Conservation (phyloP, 225 moss, liverwort and hornwort species). For the Straminergon stramineum region DNA sequence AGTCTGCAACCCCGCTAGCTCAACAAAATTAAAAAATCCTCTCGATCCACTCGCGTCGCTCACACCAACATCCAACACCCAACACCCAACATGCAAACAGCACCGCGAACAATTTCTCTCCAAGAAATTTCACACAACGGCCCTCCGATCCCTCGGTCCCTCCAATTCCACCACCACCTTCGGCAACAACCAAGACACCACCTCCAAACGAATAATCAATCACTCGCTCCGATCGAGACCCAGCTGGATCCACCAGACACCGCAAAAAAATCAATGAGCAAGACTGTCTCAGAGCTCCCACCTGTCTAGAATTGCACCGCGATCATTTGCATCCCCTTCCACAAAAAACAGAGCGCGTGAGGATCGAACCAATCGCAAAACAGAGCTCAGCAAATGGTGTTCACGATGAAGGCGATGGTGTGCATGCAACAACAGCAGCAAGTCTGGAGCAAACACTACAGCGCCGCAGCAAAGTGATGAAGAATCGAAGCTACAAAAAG, state of each 20-base stretch:
- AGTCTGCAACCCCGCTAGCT: neutral
- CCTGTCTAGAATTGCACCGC: neutral
- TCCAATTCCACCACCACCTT: neutral
- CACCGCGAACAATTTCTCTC: neutral
- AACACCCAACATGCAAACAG: neutral
- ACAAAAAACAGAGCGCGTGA: neutral
- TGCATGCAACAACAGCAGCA: neutral
- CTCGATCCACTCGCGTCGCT: neutral
- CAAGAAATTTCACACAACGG: neutral
- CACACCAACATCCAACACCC: neutral
- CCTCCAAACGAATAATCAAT: neutral
- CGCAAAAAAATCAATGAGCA: neutral
- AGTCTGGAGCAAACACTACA: neutral
- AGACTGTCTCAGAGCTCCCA: neutral
- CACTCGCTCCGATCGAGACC: neutral
- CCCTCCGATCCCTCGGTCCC: no score
- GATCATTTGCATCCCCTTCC: neutral
- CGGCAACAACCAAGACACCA: neutral
- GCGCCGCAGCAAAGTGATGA: neutral
- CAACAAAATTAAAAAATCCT: neutral
- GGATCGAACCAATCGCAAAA: neutral
- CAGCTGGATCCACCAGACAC: neutral
- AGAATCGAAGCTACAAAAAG: neutral
- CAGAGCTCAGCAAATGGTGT: neutral
- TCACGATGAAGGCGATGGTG: neutral